Evolutionary conservation across 2,329 filamentous ascomycete species (phyloP).

Genomic region (Trichoderma gracile): DNA sequence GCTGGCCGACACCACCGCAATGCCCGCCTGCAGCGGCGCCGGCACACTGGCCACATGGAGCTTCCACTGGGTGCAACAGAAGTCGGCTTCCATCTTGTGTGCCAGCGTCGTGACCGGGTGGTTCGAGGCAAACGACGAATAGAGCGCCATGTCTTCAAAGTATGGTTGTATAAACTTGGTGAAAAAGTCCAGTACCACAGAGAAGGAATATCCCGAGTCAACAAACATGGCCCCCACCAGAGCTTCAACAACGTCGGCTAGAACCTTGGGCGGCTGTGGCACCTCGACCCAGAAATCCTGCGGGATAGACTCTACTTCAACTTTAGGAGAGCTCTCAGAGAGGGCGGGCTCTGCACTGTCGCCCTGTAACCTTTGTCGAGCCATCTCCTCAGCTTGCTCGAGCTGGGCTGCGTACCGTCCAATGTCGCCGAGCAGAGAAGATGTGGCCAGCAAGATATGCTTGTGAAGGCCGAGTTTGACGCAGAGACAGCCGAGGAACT

Average conservation of each 20-base stretch:
- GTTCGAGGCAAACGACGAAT: slow-evolving; percentile 82
- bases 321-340: background rate
- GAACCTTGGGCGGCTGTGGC: slow-evolving; percentile 66
- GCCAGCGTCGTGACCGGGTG: slow-evolving; percentile 78
- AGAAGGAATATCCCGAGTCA: slow-evolving; percentile 78
- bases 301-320: background rate
- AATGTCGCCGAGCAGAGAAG: slow-evolving; percentile 46
- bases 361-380: slow-evolving; percentile 32
- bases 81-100: slow-evolving; percentile 61
- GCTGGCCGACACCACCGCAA: slow-evolving; percentile 43
- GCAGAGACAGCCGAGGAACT: slow-evolving; percentile 81
- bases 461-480: slow-evolving; percentile 76
- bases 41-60: slow-evolving; percentile 52
- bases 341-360: slow-evolving; percentile 3
- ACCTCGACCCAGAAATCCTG: slow-evolving; percentile 69
- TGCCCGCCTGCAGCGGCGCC: slow-evolving; percentile 44
- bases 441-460: slow-evolving; percentile 62
- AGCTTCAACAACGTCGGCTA: slow-evolving; percentile 86
- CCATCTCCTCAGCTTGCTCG: slow-evolving; percentile 48
- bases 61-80: slow-evolving; percentile 64
- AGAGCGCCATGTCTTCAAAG: slow-evolving; percentile 83
- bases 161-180: slow-evolving; percentile 69
- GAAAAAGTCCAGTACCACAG: slow-evolving; percentile 75
- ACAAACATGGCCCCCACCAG: slow-evolving; percentile 90
- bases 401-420: slow-evolving; percentile 60